Conservation (phyloP, 2,329 filamentous ascomycete genomes). For the Curvularia hawaiiensis region DNA sequence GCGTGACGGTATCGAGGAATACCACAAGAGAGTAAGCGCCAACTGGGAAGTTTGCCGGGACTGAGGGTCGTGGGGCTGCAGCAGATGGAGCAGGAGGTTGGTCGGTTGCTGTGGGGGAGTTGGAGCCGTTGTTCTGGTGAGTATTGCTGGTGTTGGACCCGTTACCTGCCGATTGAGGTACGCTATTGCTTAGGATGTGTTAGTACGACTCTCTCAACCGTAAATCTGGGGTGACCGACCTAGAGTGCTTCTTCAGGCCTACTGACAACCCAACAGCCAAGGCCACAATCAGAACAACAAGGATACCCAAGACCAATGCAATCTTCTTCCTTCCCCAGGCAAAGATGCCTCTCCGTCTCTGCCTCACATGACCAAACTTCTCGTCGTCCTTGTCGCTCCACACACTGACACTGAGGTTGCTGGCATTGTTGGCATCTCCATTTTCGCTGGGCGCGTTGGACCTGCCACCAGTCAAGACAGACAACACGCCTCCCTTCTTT, state of each 20-base stretch:
- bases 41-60: slow-evolving; percentile 58
- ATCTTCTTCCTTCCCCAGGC: slow-evolving; percentile 50
- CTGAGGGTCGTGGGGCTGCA: slow-evolving; percentile 20
- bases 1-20: slow-evolving; percentile 59
- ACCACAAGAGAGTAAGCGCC: slow-evolving; percentile 68
- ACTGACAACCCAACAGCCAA: slow-evolving; percentile 48
- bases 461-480: slow-evolving; percentile 27
- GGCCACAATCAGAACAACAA: slow-evolving; percentile 46
- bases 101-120: slow-evolving; percentile 11
- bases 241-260: slow-evolving; percentile 47
- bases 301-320: slow-evolving; percentile 39
- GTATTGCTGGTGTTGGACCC: neutral
- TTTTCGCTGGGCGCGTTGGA: slow-evolving; percentile 40
- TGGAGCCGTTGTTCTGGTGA: slow-evolving; percentile 6
- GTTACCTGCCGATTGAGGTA: neutral
- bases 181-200: slow-evolving; percentile 7
- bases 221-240: slow-evolving; percentile 18
- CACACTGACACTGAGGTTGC: slow-evolving; percentile 43
- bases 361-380: slow-evolving; percentile 37
- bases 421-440: slow-evolving; percentile 33
- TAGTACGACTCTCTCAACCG: neutral
- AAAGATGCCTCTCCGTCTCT: slow-evolving; percentile 26
- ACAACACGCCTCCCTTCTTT: slow-evolving; percentile 26
- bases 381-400: slow-evolving; percentile 44
- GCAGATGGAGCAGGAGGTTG: slow-evolving; percentile 22